Conservation (phyloP, 805 yeast genomes). For the Cyberlindnera saturnus region DNA sequence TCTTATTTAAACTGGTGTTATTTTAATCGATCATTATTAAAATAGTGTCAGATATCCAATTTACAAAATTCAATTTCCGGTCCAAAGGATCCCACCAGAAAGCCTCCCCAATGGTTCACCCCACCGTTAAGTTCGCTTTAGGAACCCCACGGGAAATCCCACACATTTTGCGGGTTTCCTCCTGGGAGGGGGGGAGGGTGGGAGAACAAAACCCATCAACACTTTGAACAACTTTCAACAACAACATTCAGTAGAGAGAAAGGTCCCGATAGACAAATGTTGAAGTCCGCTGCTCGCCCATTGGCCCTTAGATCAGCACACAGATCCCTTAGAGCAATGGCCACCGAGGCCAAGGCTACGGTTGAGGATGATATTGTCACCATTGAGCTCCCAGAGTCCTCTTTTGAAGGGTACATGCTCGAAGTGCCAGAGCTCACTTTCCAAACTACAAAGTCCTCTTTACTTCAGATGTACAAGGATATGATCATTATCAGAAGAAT, state of each 20-base stretch:
- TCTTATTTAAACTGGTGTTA: too few species aligned
- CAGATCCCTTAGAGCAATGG: conserved; percentile 20
- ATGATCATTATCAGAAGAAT: conserved; percentile 91
- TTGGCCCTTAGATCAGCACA: conserved; percentile 8
- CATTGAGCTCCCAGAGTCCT: conserved; percentile 67
- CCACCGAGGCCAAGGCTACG: conserved; percentile 19
- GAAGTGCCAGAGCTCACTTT: conserved; percentile 66
- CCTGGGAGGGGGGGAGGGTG: too few species aligned
- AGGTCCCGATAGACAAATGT: conserved; percentile 2
- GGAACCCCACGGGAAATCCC: too few species aligned
- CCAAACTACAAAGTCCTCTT: conserved; percentile 72
- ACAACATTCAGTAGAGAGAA: background rate
- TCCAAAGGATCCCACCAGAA: too few species aligned
- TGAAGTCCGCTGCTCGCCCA: conserved; percentile 17
- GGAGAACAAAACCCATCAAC: too few species aligned
- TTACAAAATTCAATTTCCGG: too few species aligned
- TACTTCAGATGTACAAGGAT: conserved; percentile 92
- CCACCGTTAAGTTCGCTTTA: too few species aligned
- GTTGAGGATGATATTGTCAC: conserved; percentile 27
- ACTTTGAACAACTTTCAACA: too few species aligned
- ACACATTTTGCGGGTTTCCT: too few species aligned
- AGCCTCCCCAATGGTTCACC: too few species aligned
- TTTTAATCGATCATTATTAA: too few species aligned
- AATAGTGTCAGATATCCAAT: too few species aligned
- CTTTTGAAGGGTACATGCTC: conserved; percentile 82